A percentile compares a stretch with the other conserved stretches of the same genome.
Evolutionary conservation across 352 stramenopile genomes (phyloP).

Genomic region (Thraustotheca clavata): DNA sequence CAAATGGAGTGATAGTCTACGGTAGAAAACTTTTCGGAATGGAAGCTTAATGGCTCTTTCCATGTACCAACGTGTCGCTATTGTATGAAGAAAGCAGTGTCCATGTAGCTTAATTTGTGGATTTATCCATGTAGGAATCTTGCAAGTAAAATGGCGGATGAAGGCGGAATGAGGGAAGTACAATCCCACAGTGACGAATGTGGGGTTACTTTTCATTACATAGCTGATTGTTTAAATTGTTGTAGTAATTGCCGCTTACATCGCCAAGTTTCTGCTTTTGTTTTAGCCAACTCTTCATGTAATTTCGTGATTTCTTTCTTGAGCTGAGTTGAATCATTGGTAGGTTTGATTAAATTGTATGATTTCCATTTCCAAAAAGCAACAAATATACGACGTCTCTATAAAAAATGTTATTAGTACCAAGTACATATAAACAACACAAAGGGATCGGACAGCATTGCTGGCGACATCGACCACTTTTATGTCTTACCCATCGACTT

Average conservation of each 20-base stretch:
- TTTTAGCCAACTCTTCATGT: slow-evolving; percentile 51
- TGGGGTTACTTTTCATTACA: slow-evolving; percentile 1
- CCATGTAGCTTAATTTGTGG: too few relatives aligned
- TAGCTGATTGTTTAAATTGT: slow-evolving; percentile 34
- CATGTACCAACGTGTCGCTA: too few relatives aligned
- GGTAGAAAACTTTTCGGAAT: too few relatives aligned
- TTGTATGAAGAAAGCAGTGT: too few relatives aligned
- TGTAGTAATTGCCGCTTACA: slow-evolving; percentile 76
- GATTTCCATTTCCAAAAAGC: slow-evolving; percentile 34
- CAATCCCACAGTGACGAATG: neutral
- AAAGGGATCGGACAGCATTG: neutral
- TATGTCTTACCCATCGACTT: slow-evolving; percentile 3
- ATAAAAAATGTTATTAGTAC: neutral
- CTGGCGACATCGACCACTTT: neutral
- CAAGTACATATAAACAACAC: neutral
- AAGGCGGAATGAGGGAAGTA: neutral
- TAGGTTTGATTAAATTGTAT: neutral
- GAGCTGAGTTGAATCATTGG: slow-evolving; percentile 21
- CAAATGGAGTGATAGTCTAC: too few relatives aligned
- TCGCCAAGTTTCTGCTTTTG: slow-evolving; percentile 58
- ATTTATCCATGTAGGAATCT: neutral
- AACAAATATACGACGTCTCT: slow-evolving; percentile 23
- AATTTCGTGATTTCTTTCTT: slow-evolving; percentile 62
- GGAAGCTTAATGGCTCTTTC: too few relatives aligned
- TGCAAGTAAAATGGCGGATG: neutral